Percentiles rank a stretch among this genome's conserved stretches.
Conservation (phyloP, 2,329 filamentous ascomycete species). For the Botrytis hyacinthi region DNA sequence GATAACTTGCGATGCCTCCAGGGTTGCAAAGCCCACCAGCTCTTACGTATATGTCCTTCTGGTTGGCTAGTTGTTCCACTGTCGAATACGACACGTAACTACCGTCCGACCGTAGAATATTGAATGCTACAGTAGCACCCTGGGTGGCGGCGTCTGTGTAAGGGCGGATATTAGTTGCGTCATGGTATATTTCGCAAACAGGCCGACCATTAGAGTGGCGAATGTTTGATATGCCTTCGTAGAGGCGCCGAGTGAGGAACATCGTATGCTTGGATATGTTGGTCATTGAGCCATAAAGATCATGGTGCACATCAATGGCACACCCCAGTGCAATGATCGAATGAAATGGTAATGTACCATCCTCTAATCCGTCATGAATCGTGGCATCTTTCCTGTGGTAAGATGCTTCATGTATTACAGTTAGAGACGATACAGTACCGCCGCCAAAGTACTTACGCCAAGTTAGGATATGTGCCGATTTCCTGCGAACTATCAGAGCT, state of each 20-base stretch:
- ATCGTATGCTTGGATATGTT: constrained; percentile 68
- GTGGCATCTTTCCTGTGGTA: constrained; percentile 76
- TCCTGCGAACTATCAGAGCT: constrained; percentile 74
- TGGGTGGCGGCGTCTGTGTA: constrained; percentile 37
- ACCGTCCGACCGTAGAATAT: constrained; percentile 66
- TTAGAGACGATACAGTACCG: constrained; percentile 86
- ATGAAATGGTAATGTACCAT: constrained; percentile 88
- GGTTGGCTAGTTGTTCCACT: constrained; percentile 77
- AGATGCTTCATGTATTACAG: constrained; percentile 66
- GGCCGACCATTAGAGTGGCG: constrained; percentile 59
- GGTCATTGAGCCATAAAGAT: constrained; percentile 69
- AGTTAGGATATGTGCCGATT: constrained; percentile 61
- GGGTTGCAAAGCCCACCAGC: constrained; percentile 91
- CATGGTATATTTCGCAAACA: constrained; percentile 37
- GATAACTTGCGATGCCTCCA: constrained; percentile 71
- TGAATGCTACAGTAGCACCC: constrained; percentile 82
- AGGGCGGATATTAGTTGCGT: constrained; percentile 37
- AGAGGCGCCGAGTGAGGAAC: constrained; percentile 59
- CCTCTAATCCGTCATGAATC: constrained; percentile 79
- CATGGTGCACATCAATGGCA: constrained; percentile 66
- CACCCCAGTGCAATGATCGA: constrained; percentile 78
- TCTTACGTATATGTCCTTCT: constrained; percentile 79
- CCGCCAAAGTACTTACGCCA: constrained; percentile 83
- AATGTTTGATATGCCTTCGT: constrained; percentile 55
- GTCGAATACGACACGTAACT: constrained; percentile 76